Percentiles rank a stretch among this genome's conserved stretches.
These are phyloP conservation scores for Candida chauliodis DNA, from an alignment of 805 yeast species.

Conservation along the genomic window DNA sequence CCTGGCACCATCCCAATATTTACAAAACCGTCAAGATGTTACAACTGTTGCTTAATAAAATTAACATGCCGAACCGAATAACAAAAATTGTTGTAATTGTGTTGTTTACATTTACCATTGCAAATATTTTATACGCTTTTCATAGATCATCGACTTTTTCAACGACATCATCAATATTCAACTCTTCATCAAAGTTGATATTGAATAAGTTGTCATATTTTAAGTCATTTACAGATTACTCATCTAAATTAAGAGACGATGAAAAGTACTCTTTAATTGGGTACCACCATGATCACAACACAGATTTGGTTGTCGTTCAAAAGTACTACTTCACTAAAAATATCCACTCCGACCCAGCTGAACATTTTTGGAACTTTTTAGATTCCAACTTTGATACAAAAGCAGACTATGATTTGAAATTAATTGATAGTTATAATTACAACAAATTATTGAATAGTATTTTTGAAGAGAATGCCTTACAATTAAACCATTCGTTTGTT, in stretches of 20 bases:
- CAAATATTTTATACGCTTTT: conserved; percentile 5
- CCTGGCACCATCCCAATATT: too few relatives aligned
- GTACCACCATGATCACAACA: conserved; percentile 14
- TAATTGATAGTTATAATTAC: conserved; percentile 19
- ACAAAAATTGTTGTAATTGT: conserved; percentile 2
- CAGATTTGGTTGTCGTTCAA: conserved; percentile 15
- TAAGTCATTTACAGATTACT: conserved; percentile 3
- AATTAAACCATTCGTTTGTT: conserved; percentile 9
- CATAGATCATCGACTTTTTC: conserved; percentile 1
- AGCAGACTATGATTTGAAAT: conserved; percentile 11
- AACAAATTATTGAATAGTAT: conserved; percentile 8
- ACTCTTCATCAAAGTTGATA: conserved; percentile 1
- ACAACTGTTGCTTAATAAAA: conserved; percentile 1
- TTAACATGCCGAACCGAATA: conserved; percentile 2
- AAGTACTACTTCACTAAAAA: conserved; percentile 9
- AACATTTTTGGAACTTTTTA: conserved; percentile 14
- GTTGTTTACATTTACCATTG: conserved; percentile 7
- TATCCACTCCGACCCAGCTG: conserved; percentile 9
- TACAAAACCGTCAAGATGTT: not conserved
- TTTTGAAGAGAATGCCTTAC: conserved; percentile 5
- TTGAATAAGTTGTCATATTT: conserved; percentile 6
- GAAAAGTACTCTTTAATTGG: conserved; percentile 10
- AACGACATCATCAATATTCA: conserved; percentile 3
- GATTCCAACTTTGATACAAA: conserved; percentile 9
- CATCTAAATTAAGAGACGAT: conserved; percentile 5